Percentiles rank a stretch among this genome's conserved stretches.
Evolutionary conservation across 768 basidiomycete species (phyloP).

Genomic region (Tylopilus subfusipes): DNA sequence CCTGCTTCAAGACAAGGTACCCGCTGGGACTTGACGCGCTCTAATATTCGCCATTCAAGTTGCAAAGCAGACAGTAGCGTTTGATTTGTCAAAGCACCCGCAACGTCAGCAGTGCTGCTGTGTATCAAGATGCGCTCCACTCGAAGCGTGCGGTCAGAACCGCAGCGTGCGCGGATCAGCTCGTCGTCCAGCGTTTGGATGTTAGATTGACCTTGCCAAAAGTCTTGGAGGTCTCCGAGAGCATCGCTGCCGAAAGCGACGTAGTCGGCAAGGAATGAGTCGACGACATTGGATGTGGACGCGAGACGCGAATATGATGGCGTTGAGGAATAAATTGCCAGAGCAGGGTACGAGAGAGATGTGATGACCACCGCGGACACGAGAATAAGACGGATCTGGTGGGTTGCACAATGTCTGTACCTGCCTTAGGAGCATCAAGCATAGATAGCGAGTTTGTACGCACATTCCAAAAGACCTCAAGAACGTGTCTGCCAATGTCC

Average conservation of each 20-base stretch:
- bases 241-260: slow-evolving; percentile 50
- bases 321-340: slow-evolving; percentile 77
- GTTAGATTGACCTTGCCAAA: slow-evolving; percentile 66
- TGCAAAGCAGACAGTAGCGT: slow-evolving; percentile 62
- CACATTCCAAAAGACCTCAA: slow-evolving; percentile 80
- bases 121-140: slow-evolving; percentile 75
- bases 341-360: slow-evolving; percentile 86
- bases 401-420: slow-evolving; percentile 79
- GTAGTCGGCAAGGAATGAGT: slow-evolving; percentile 54
- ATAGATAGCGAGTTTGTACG: slow-evolving; percentile 31
- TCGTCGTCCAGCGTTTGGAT: slow-evolving; percentile 69
- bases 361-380: slow-evolving; percentile 86
- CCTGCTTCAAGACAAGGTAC: slow-evolving; percentile 53
- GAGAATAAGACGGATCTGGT: slow-evolving; percentile 86
- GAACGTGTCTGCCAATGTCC: slow-evolving; percentile 43
- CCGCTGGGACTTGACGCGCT: slow-evolving; percentile 37
- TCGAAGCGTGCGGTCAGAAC: slow-evolving; percentile 63
- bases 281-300: slow-evolving; percentile 55
- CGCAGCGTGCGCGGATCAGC: slow-evolving; percentile 67
- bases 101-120: slow-evolving; percentile 40
- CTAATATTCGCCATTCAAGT: slow-evolving; percentile 57
- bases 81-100: slow-evolving; percentile 55
- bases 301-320: slow-evolving; percentile 57
- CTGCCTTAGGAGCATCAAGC: slow-evolving; percentile 7
- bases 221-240: slow-evolving; percentile 61